Evolutionary conservation across 306 rosid species (phyloP).

Genomic region (Rosa rugosa): DNA sequence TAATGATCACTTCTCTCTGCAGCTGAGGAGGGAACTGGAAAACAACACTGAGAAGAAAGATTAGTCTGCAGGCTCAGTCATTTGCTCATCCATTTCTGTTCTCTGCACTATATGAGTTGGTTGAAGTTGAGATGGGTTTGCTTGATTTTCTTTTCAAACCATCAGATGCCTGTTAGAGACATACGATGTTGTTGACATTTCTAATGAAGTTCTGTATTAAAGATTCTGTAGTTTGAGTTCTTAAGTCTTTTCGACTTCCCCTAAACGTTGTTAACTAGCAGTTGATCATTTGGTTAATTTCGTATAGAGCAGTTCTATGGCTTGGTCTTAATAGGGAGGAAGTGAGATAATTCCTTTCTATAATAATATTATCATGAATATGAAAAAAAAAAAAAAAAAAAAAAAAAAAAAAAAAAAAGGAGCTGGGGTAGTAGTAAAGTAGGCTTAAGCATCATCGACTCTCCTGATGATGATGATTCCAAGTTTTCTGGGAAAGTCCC

Average conservation of each 20-base stretch:
- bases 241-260: neutral
- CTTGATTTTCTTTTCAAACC: constrained; percentile 23
- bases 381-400: no score
- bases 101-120: no score
- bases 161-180: constrained; percentile 11
- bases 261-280: neutral
- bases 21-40: constrained; percentile 78
- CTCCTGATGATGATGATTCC: no score
- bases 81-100: no score
- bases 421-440: no score
- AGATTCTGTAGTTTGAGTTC: neutral
- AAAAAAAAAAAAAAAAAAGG: no score
- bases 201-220: neutral
- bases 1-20: constrained; percentile 86
- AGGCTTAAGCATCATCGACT: no score
- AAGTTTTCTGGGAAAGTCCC: no score
- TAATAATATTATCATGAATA: no score
- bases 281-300: neutral
- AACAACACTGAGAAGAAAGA: constrained; percentile 53
- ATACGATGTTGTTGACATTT: neutral
- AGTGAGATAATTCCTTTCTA: no score
- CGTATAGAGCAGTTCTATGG: neutral
- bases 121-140: neutral
- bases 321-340: no score
- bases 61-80: neutral